Percentiles rank a stretch among this genome's conserved stretches.
Evolutionary conservation across 371 early-diverging fungal species (phyloP).

Genomic region (Globomyces sp.): DNA sequence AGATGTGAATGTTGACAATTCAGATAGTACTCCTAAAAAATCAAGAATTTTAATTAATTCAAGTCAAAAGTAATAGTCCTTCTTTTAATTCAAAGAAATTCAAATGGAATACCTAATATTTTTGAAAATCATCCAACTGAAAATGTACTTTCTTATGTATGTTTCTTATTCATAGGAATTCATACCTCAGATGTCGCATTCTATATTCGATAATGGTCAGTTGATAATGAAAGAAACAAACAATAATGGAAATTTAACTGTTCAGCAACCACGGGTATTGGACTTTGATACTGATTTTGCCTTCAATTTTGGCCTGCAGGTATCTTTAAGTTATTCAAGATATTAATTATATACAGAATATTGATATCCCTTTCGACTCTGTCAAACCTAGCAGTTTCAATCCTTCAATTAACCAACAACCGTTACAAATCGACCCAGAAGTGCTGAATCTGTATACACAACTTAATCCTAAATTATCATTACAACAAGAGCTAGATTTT

Average conservation of each 20-base stretch:
- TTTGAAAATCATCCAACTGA: not conserved
- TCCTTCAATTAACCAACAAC: not conserved
- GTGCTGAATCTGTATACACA: conserved; percentile 21
- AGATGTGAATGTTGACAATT: not conserved
- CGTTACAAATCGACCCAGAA: conserved; percentile 20
- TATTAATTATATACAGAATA: not conserved
- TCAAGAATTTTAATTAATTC: not conserved
- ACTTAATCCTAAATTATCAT: conserved; percentile 18
- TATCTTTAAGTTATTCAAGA: not conserved
- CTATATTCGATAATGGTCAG: conserved; percentile 4
- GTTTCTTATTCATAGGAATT: not conserved
- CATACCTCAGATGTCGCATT: not conserved
- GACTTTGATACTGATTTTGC: conserved; percentile 14
- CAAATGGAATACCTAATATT: not conserved
- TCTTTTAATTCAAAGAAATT: not conserved
- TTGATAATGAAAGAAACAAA: not conserved
- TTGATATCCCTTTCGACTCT: not conserved
- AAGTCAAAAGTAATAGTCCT: not conserved
- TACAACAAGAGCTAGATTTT: conserved; percentile 11
- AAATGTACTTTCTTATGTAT: not conserved
- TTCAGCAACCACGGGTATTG: conserved; percentile 4
- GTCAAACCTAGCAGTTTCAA: conserved; percentile 16
- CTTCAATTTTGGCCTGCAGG: not conserved
- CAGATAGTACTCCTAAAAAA: conserved; percentile 9
- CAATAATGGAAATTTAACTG: not conserved